A percentile compares a stretch with the other conserved stretches of the same genome.
phyloP scores from a whole-genome alignment of 768 basidiomycete genomes.

The Omphalotus guepiniiformis region DNA sequence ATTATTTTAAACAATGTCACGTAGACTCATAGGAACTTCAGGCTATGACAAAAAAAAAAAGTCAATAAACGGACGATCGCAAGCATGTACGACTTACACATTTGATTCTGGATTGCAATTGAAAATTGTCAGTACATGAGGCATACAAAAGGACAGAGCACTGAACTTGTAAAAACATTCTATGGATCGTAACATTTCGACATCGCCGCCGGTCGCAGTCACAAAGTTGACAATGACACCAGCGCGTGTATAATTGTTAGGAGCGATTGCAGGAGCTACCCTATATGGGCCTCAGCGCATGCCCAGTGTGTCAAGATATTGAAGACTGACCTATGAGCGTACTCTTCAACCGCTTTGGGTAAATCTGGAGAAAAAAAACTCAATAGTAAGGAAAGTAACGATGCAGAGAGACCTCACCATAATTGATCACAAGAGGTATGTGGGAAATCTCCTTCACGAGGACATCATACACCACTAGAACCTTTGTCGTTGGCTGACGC shows the following conservation, averaged over 20 bases:
- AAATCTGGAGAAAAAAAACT: constrained; percentile 48
- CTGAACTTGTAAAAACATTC: constrained; percentile 95
- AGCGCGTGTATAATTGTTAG: constrained; percentile 72
- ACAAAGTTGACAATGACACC: constrained; percentile 97
- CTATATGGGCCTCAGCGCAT: constrained; percentile 32
- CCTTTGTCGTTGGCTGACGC: constrained; percentile 61
- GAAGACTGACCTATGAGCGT: constrained; percentile 76
- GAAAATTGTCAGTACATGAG: constrained; percentile 9
- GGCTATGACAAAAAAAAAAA: constrained; percentile 45
- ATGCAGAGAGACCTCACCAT: constrained; percentile 46
- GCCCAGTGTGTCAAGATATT: constrained; percentile 3
- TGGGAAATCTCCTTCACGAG: constrained; percentile 92
- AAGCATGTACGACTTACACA: constrained; percentile 53
- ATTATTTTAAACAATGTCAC: constrained; percentile 76
- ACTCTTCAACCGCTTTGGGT: constrained; percentile 95
- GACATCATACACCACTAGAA: constrained; percentile 91
- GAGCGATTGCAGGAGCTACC: constrained; percentile 84
- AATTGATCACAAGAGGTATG: constrained; percentile 93
- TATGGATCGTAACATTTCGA: constrained; percentile 97
- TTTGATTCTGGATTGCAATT: constrained; percentile 64
- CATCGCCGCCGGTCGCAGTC: constrained; percentile 95
- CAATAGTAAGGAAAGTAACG: constrained; percentile 11
- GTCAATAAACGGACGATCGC: constrained; percentile 15
- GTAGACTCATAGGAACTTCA: constrained; percentile 87
- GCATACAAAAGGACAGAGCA: constrained; percentile 4